Evolutionary conservation across 2,329 filamentous ascomycete species (phyloP).

Genomic region (Aureobasidium sp.): DNA sequence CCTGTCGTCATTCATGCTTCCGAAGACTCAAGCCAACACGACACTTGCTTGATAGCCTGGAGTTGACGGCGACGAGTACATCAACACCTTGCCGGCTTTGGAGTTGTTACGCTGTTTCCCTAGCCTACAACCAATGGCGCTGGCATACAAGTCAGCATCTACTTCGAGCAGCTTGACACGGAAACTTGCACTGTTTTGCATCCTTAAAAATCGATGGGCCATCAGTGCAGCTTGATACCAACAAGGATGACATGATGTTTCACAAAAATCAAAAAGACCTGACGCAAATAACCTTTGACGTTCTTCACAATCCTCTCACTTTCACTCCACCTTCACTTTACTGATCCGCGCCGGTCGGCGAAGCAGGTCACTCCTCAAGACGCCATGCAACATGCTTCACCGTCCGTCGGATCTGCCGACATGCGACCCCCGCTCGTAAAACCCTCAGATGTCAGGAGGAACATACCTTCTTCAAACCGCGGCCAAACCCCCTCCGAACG

Average conservation of each 20-base stretch:
- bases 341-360: neutral
- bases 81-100: constrained; percentile 13
- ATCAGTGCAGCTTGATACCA: constrained; percentile 17
- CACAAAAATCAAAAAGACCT: constrained; percentile 69
- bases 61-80: constrained; percentile 12
- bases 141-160: constrained; percentile 17
- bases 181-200: neutral
- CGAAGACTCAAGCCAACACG: neutral
- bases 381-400: neutral
- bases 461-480: constrained; percentile 15
- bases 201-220: neutral
- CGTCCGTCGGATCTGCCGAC: neutral
- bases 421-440: neutral
- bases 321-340: neutral
- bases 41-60: neutral
- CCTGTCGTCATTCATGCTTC: neutral
- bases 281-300: constrained; percentile 36
- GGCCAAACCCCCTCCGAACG: constrained; percentile 17
- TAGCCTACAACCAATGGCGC: constrained; percentile 22
- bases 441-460: neutral
- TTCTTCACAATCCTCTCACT: neutral
- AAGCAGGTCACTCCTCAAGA: neutral
- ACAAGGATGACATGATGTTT: constrained; percentile 35
- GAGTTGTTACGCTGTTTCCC: constrained; percentile 2
- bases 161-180: neutral